Conservation (phyloP, 2,329 filamentous ascomycete genomes). For the Fusarium decemcellulare region DNA sequence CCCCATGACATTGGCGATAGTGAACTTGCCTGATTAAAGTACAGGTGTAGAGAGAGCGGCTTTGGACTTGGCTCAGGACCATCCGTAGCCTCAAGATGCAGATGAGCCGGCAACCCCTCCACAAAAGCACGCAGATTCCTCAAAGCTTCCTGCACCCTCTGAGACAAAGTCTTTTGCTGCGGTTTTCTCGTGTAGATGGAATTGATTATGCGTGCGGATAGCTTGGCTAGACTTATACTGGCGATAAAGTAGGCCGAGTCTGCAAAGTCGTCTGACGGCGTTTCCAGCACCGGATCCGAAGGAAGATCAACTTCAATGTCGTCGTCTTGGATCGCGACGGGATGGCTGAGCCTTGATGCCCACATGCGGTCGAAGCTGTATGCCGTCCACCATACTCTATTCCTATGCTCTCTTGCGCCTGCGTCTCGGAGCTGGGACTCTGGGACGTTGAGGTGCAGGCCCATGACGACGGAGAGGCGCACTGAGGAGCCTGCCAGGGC, state of each 20-base stretch:
- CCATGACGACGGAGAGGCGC: conserved; percentile 59
- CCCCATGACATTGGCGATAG: too few relatives aligned
- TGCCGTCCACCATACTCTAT: conserved; percentile 59
- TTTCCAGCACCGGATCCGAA: conserved; percentile 49
- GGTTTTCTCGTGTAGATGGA: conserved; percentile 52
- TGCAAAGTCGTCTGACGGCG: conserved; percentile 48
- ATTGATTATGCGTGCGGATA: conserved; percentile 46
- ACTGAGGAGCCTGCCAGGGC: conserved; percentile 60
- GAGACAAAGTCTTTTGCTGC: conserved; percentile 48
- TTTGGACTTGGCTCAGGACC: conserved; percentile 41
- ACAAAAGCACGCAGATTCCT: conserved; percentile 50
- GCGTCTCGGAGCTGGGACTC: conserved; percentile 57
- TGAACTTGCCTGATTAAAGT: conserved; percentile 48
- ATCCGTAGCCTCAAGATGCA: conserved; percentile 49
- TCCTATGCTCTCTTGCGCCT: conserved; percentile 55
- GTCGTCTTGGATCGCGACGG: conserved; percentile 62
- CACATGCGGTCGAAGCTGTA: conserved; percentile 63
- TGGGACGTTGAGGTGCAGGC: conserved; percentile 57
- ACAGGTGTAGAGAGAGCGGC: conserved; percentile 51
- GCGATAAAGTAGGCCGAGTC: conserved; percentile 52
- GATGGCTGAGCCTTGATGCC: conserved; percentile 63
- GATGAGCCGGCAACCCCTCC: conserved; percentile 48
- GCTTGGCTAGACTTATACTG: conserved; percentile 55
- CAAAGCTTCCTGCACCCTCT: conserved; percentile 51
- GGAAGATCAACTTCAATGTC: conserved; percentile 63